phyloP scores from a whole-genome alignment of 306 rosid genomes.

The Urtica urens region DNA sequence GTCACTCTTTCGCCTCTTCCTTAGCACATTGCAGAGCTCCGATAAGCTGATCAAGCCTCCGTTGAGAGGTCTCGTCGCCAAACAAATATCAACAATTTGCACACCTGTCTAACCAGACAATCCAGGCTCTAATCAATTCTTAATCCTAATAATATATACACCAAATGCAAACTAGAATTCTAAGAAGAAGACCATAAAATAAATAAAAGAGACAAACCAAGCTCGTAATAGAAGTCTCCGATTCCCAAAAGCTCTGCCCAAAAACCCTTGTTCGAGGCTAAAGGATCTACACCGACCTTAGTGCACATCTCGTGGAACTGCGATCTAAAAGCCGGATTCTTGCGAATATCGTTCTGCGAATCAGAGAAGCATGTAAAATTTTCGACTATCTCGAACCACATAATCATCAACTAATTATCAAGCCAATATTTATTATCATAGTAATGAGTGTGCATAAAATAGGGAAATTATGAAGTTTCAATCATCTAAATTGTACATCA shows the following conservation, averaged over 20 bases:
- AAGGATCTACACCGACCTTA: conserved; percentile 94
- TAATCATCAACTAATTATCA: no score
- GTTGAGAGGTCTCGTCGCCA: conserved; percentile 79
- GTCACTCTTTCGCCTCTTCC: conserved; percentile 62
- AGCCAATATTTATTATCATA: no score
- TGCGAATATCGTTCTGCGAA: conserved; percentile 83
- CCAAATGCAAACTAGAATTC: not conserved
- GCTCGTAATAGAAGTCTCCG: conserved; percentile 94
- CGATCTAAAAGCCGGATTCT: conserved; percentile 95
- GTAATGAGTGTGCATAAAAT: no score
- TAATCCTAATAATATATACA: not conserved
- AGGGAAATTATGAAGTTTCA: no score
- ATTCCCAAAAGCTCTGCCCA: conserved; percentile 97
- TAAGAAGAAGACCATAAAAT: not conserved
- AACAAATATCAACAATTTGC: conserved; percentile 87
- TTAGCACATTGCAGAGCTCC: conserved; percentile 70
- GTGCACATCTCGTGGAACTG: conserved; percentile 98
- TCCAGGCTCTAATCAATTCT: not conserved
- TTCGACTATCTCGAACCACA: no score
- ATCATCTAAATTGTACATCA: no score
- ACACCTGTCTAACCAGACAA: conserved; percentile 74
- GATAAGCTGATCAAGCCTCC: conserved; percentile 87
- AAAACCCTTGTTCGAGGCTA: conserved; percentile 92
- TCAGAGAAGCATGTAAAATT: no score
- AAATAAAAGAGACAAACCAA: conserved; percentile 56